These are phyloP conservation scores for Glebionis coronaria DNA, from an alignment of 129 eudicot genomes.

Conservation along the genomic window DNA sequence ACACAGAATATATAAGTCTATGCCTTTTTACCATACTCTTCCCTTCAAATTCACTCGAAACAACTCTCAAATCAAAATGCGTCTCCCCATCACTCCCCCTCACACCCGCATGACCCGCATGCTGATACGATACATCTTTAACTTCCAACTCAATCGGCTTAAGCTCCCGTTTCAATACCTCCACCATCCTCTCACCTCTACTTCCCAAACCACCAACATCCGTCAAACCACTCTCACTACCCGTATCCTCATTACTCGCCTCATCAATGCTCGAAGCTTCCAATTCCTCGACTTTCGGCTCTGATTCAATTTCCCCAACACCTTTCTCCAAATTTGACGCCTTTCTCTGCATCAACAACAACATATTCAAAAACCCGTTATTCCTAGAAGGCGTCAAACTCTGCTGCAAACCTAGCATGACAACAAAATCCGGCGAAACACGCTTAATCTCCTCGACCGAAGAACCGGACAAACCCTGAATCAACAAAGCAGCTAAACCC, in stretches of 20 bases:
- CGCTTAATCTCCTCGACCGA: conserved; percentile 55
- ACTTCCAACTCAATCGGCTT: conserved; percentile 59
- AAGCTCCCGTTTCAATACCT: conserved; percentile 54
- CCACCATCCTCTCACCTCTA: conserved; percentile 66
- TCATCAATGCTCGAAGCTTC: conserved; percentile 22
- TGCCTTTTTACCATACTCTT: conserved; percentile 93
- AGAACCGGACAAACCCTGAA: conserved; percentile 77
- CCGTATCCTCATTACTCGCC: background rate
- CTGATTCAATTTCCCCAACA: conserved; percentile 6
- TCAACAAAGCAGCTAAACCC: conserved; percentile 79
- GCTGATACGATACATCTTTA: conserved; percentile 91
- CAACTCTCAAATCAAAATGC: conserved; percentile 83
- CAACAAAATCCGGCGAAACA: conserved; percentile 73
- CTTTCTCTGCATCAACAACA: conserved; percentile 75
- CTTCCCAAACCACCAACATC: conserved; percentile 45
- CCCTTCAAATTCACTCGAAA: conserved; percentile 81
- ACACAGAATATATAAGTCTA: conserved; percentile 64
- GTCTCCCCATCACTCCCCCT: conserved; percentile 79
- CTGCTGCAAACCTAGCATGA: conserved; percentile 78
- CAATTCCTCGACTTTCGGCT: background rate
- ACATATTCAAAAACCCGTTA: conserved; percentile 92
- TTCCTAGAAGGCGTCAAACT: conserved; percentile 83
- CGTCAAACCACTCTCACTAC: background rate
- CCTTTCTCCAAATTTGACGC: conserved; percentile 63
- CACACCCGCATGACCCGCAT: conserved; percentile 97